Percentiles rank a stretch among this genome's conserved stretches.
phyloP scores from a whole-genome alignment of 768 basidiomycete genomes.

The Crassisporium funariophilum region DNA sequence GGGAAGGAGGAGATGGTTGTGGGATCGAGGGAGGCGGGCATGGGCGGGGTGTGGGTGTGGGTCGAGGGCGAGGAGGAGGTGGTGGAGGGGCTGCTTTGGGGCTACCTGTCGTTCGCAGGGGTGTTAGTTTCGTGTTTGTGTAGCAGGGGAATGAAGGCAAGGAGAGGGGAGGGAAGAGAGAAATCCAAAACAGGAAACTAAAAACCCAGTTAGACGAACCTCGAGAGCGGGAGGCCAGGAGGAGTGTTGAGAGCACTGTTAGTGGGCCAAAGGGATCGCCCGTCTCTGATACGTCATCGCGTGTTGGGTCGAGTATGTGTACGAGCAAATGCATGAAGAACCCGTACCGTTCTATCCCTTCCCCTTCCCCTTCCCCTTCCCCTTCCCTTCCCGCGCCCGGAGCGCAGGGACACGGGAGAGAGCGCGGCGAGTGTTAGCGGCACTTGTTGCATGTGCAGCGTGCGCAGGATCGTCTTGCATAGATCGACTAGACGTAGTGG shows the following conservation, averaged over 20 bases:
- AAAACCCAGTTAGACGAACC: slow-evolving; percentile 43
- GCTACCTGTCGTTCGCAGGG: too few relatives aligned
- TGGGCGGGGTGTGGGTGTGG: too few relatives aligned
- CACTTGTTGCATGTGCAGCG: slow-evolving; percentile 44
- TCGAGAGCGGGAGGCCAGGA: slow-evolving; percentile 59
- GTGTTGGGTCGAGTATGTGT: slow-evolving; percentile 15
- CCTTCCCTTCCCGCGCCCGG: slow-evolving; percentile 56
- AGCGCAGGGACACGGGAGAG: slow-evolving; percentile 48
- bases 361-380: slow-evolving; percentile 56
- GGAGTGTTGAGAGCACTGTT: slow-evolving; percentile 9
- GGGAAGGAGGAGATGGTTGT: too few relatives aligned
- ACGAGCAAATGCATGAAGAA: slow-evolving; percentile 20
- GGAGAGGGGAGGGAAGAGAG: too few relatives aligned
- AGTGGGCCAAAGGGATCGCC: slow-evolving; percentile 15
- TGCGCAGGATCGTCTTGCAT: slow-evolving; percentile 39
- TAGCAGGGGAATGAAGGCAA: too few relatives aligned
- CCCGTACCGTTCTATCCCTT: slow-evolving; percentile 14
- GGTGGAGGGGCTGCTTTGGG: too few relatives aligned
- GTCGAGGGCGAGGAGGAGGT: too few relatives aligned
- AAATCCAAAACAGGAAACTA: too few relatives aligned
- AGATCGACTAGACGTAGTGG: slow-evolving; percentile 44
- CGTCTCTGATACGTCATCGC: background rate
- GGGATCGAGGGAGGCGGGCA: too few relatives aligned
- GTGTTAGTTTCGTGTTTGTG: too few relatives aligned
- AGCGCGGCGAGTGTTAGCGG: slow-evolving; percentile 49